A percentile compares a stretch with the other conserved stretches of the same genome.
Evolutionary conservation across 768 basidiomycete genomes (phyloP).

Genomic region (Leucogyrophana mollusca): DNA sequence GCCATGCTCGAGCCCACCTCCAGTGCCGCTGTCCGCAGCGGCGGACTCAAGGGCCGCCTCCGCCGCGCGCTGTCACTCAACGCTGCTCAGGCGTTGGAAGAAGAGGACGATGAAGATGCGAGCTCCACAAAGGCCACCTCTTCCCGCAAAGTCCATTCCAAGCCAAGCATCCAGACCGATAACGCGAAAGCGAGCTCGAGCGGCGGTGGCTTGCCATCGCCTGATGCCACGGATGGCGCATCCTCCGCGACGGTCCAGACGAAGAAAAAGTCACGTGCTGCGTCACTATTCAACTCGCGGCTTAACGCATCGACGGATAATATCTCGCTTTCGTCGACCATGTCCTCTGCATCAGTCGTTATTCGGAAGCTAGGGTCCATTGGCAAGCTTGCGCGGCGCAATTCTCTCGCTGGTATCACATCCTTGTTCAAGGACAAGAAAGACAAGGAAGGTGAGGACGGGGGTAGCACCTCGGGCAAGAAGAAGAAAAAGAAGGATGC

Average conservation of each 20-base stretch:
- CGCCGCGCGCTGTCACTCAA: constrained; percentile 73
- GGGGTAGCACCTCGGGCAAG: constrained; percentile 32
- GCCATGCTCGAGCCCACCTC: constrained; percentile 45
- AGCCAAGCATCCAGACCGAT: neutral
- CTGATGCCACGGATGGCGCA: constrained; percentile 19
- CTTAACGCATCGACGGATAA: constrained; percentile 90
- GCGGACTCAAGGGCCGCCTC: constrained; percentile 76
- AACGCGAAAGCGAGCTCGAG: neutral
- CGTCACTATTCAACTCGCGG: constrained; percentile 83
- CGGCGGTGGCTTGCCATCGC: neutral
- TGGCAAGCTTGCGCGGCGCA: constrained; percentile 84
- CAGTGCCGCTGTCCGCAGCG: constrained; percentile 45
- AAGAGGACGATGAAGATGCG: constrained; percentile 44
- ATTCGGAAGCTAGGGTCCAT: constrained; percentile 93
- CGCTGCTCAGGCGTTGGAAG: constrained; percentile 53
- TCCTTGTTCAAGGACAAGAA: constrained; percentile 91
- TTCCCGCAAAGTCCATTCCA: constrained; percentile 14
- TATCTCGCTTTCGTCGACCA: constrained; percentile 92
- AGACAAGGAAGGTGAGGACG: constrained; percentile 39
- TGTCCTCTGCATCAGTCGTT: constrained; percentile 93
- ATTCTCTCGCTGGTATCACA: constrained; percentile 88
- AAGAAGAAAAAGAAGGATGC: constrained; percentile 55
- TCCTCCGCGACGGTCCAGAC: constrained; percentile 43
- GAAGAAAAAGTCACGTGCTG: constrained; percentile 73
- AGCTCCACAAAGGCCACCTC: constrained; percentile 22